Base-by-base conservation (phyloP, 305 asterid genomes). In the Nicotiana rustica region DNA sequence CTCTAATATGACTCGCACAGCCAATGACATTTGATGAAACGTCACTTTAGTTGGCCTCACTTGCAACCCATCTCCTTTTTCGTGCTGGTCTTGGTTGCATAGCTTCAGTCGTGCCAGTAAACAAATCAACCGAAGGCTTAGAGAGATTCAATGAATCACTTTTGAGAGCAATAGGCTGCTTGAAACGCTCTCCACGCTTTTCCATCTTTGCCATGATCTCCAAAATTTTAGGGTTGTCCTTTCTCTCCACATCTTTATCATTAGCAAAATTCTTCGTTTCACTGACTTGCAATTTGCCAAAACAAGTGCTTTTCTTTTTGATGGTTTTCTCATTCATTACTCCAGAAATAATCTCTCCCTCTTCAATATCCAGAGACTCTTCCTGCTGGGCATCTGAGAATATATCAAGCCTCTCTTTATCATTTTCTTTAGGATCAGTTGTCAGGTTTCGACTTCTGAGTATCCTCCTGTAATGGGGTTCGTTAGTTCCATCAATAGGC, bases 181-280 rank as follows among this genome's bases (percentile, higher is more conserved):
- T 86, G 84, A 93, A 93, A 68, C 97, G 90, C 85, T 88, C 88
- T 83, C 85, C 86, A 69, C 97, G 84, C 75, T 86, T 91, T 82
- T 93, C 97, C 96, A 92, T 91, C 89, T 90, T 92, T 65, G 84
- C 90, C 75, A 91, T 82, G 68, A 91, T 86, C 89, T 91, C 93
- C 89, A 65, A 77, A 68, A 92, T 87, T 79, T 65, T 88, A 69
- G 87, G 80, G 81, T 87, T 92, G 76, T 84, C 89, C 77, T 85
- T 82, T 84, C 84, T 76, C 61, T 86, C 82, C 73, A 17, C 64
- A 55, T 78, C 67, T 80, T 78, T 85, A 85, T 81, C 80, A 4
- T 68, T 3, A 65, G 82, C 67, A 36, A 44, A 25, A 59, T 17
- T 49, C 85, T 86, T 84, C 60, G 6, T 12, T 3, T 64, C 85